Evolutionary conservation across 2,329 filamentous ascomycete species (phyloP), one percentile per base, ranked within the genome.

Genomic region (Cytospora mali): DNA sequence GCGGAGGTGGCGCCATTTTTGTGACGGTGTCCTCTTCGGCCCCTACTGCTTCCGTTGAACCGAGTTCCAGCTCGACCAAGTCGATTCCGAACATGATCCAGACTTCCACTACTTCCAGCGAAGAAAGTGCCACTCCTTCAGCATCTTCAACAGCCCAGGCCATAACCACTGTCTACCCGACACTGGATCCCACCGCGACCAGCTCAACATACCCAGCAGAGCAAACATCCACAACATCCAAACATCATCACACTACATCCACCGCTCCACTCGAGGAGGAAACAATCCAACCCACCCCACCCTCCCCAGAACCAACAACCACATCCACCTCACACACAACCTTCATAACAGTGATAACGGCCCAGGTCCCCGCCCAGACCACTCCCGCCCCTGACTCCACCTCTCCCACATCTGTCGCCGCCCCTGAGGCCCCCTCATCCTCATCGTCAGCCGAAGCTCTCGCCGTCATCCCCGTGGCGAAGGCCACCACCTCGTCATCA

Each of bases 131-230:
- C 42, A 23, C 42, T 46, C 13, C 42, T 18, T n/a, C 42, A n/a
- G 42, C 42, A 46, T 23, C n/a, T 27, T 49, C 50, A 21, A n/a
- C 18, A 18, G 21, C 33, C 35, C 27, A 35, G 21, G 21, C 31
- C 39, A 60, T 50, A 39, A 60, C 35, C 35, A 54, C 49, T n/a
- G 13, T 60, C 23, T 50, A 42, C 9, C 54, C 58, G 46, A 62
- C 61, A 11, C 11, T 42, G 10, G n/a, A 55, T 25, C 52, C 51
- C 6, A 25, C 14, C 14, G 31, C 25, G 23, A 31, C 48, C 46
- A 48, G 25, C 31, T 61, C 57, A 18, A 55, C 52, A 18, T 18
- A 18, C 6, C 29, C 49, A 9, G 33, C 50, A 14, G 57, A 53
- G 28, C 28, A 48, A 9, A 25, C 33, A 14, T 33, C 28, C 35